Base-by-base conservation (phyloP, 192 early-diverging fungal genomes). In the Coemansia sp. region DNA sequence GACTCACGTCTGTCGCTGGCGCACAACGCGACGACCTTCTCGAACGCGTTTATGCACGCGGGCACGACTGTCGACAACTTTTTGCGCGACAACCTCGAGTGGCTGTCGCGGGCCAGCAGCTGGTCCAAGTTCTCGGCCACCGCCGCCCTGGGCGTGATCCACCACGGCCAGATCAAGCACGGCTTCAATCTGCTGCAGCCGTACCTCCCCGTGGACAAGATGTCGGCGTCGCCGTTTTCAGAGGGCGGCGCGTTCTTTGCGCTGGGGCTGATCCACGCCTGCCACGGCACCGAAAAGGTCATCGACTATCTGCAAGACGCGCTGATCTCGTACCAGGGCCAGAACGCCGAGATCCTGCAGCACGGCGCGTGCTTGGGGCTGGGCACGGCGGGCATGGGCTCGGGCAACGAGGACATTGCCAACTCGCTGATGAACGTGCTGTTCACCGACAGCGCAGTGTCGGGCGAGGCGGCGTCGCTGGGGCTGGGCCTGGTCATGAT, bases 81-180 rank as follows among this genome's bases (percentile, higher is more conserved):
- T 67, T 83, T 99, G 76, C 84, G 97, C 45, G 90, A 96, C 56
- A 98, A 95, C 72, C 80, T 98, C 42, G 95, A 99, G 64, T 99
- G 97, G 97, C 85, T 99, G 33, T 87, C 90, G 46, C 87, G 95
- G 53, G 94, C 95, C 38, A 97, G 89, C 29, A 97, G 97, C 83
- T 99, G 97, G 97, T 89, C 95, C 23, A 99, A 99, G 80, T 99
- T 99, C 74, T 91, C 92, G 53, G 97, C 96, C 2, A 98, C 96
- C 3, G 97, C 97, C 11, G 92, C 94, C 12, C 73, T 99, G 40
- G 97, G 97, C 55, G 95, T 98, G 10, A 97, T 99, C 62, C 97
- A 99, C 80, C 92, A 91, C 81, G 96, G 96, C n/a, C 96, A 99
- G 60, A 74, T 95, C 42, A 84, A 86, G 21, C 89, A 93, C 45